Evolutionary conservation across 2,329 filamentous ascomycete species (phyloP).

Genomic region (Neopestalotiopsis rosae): DNA sequence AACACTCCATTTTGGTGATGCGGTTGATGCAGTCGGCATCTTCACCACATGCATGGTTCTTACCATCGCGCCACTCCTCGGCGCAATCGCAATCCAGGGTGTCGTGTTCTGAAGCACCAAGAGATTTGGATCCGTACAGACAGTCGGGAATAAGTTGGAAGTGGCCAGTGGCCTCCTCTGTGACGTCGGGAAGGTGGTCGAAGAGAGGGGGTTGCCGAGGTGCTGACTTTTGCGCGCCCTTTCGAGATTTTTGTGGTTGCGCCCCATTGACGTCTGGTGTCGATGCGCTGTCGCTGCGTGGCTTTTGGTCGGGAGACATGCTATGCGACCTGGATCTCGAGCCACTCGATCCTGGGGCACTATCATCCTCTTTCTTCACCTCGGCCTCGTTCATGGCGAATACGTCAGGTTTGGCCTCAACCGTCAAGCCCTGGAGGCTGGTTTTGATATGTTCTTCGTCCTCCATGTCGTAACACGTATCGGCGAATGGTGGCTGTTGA

Average conservation of each 20-base stretch:
- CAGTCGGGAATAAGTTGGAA: conserved; percentile 87
- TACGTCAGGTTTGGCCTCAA: conserved; percentile 42
- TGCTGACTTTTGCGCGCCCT: conserved; percentile 72
- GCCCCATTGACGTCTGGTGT: conserved; percentile 46
- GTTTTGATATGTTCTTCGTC: conserved; percentile 36
- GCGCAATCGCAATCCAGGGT: conserved; percentile 92
- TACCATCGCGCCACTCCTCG: conserved; percentile 82
- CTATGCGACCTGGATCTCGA: conserved; percentile 44
- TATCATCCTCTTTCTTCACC: conserved; percentile 43
- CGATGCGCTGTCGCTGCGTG: conserved; percentile 52
- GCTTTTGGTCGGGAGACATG: conserved; percentile 50
- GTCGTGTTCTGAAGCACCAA: conserved; percentile 90
- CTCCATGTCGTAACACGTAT: conserved; percentile 31
- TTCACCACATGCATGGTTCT: conserved; percentile 89
- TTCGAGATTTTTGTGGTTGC: conserved; percentile 75
- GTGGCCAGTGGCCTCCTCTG: conserved; percentile 72
- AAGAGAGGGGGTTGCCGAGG: conserved; percentile 71
- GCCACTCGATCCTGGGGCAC: conserved; percentile 41
- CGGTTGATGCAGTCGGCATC: conserved; percentile 99
- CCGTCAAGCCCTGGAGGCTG: conserved; percentile 48
- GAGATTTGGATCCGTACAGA: conserved; percentile 87
- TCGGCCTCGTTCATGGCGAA: conserved; percentile 38
- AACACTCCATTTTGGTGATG: conserved; percentile 96
- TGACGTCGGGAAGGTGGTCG: conserved; percentile 77
- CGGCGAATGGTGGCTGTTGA: background rate